These are phyloP conservation scores for Euphorbia lathyris DNA, from an alignment of 345 rosid genomes.

Conservation along the genomic window DNA sequence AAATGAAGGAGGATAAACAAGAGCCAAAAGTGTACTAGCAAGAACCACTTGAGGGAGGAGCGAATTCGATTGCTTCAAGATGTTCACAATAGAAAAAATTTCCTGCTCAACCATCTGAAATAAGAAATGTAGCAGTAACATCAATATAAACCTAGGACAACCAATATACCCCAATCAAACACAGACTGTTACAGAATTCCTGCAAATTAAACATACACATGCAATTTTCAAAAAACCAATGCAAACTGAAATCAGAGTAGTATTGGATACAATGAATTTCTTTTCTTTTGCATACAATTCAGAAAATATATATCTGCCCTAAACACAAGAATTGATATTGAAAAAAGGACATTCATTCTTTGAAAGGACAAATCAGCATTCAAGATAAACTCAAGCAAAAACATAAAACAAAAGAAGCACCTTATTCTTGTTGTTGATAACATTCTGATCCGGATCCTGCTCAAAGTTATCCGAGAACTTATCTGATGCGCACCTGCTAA, in stretches of 20 bases:
- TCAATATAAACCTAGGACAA: neutral
- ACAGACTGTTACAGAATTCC: neutral
- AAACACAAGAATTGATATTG: neutral
- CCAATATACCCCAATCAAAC: neutral
- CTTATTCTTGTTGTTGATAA: slow-evolving; percentile 32
- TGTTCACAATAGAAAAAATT: slow-evolving; percentile 40
- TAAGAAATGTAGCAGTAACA: slow-evolving; percentile 7
- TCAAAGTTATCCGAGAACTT: slow-evolving; percentile 39
- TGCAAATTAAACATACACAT: neutral
- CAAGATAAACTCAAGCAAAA: neutral
- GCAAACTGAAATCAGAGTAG: neutral
- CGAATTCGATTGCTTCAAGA: slow-evolving; percentile 72
- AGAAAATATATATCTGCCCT: neutral
- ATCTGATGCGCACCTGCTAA: slow-evolving; percentile 37
- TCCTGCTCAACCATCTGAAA: slow-evolving; percentile 37
- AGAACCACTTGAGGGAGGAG: slow-evolving; percentile 82
- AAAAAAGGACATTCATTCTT: neutral
- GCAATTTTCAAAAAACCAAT: neutral
- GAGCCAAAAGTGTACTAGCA: slow-evolving; percentile 86
- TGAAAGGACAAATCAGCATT: neutral
- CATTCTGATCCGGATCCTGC: slow-evolving; percentile 28
- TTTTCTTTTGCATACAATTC: neutral
- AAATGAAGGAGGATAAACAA: slow-evolving; percentile 88
- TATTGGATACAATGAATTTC: neutral
- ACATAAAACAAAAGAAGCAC: slow-evolving; percentile 20